A percentile compares a stretch with the other conserved stretches of the same genome.
Conservation (phyloP, 176 grass and related monocot genomes). For the Phoenix roebelenii region DNA sequence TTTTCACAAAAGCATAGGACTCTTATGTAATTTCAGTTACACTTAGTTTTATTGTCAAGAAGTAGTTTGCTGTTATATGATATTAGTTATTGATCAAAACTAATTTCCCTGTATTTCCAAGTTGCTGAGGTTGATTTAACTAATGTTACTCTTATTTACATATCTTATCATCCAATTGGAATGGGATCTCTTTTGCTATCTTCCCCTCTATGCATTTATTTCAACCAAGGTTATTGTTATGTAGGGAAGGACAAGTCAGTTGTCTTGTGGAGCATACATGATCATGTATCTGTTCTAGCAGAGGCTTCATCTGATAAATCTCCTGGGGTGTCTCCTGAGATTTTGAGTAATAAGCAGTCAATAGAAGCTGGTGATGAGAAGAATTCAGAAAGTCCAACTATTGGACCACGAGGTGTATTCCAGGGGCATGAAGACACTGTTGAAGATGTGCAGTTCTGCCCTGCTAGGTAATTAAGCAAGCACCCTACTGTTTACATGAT, state of each 20-base stretch:
- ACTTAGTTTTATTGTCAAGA: no score
- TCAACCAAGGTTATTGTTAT: not conserved
- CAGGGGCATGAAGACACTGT: conserved; percentile 73
- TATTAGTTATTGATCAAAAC: no score
- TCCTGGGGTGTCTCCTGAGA: conserved; percentile 27
- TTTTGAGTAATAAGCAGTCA: conserved; percentile 38
- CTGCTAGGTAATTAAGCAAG: conserved; percentile 49
- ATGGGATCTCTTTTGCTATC: no score
- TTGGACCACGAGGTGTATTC: conserved; percentile 76
- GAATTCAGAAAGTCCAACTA: conserved; percentile 48
- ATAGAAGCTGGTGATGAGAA: conserved; percentile 50
- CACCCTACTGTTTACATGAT: no score
- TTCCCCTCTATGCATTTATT: no score
- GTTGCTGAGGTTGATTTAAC: no score
- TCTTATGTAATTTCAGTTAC: no score
- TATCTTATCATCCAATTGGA: no score
- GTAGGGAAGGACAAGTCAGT: conserved; percentile 89
- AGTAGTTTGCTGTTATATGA: no score
- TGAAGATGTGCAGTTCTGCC: conserved; percentile 95
- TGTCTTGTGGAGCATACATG: conserved; percentile 89
- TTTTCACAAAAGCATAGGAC: no score
- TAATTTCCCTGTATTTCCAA: no score
- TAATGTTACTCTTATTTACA: no score
- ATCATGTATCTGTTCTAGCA: conserved; percentile 60
- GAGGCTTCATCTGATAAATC: conserved; percentile 32